Evolutionary conservation across 2,329 filamentous ascomycete species (phyloP), one percentile per base, ranked within the genome.

Genomic region (Fusarium fujikuroi): DNA sequence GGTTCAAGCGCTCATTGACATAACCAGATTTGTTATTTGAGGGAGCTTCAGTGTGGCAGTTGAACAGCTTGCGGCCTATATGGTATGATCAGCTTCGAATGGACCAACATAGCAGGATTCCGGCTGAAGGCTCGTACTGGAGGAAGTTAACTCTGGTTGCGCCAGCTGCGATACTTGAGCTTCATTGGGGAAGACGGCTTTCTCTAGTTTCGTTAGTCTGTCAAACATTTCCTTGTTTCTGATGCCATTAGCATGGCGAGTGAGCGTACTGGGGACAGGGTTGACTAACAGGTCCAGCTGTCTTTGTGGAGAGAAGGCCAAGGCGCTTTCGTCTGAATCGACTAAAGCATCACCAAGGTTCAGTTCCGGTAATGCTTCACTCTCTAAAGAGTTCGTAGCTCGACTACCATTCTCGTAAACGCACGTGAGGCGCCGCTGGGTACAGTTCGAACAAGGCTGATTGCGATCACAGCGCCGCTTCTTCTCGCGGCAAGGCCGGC

Each of bases 391-490:
- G 12, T 19, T 11, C 0, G 9, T 6, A 19, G 28, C 7, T 32
- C 28, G 14, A 18, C 19, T 40, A 7, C 37, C 30, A 34, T 36
- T 47, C 10, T 52, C 39, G 18, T 66, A 66, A 5, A 37, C 11
- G 9, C 63, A 66, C 7, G 7, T 36, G 9, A 63, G 39, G 8
- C 18, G 7, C 16, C 63, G 40, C 7, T 63, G 63, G 4, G 40
- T 39, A 12, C 59, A 66, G 21, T 56, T 63, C 6, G 63, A 66
- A n/a, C 63, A 66, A 30, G 63, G 63, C 23, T 54, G 42, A 2
- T 47, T 66, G 6, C 63, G 63, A 25, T 63, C 63, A 15, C 63
- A 63, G 11, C 60, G 63, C 3, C 59, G 58, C 34, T 65, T 66
- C 10, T 36, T 56, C 16, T 56, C 49, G 1, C 60, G 63, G 5